These are phyloP conservation scores for Rosa rugosa DNA, from an alignment of 306 rosid genomes.

Conservation along the genomic window DNA sequence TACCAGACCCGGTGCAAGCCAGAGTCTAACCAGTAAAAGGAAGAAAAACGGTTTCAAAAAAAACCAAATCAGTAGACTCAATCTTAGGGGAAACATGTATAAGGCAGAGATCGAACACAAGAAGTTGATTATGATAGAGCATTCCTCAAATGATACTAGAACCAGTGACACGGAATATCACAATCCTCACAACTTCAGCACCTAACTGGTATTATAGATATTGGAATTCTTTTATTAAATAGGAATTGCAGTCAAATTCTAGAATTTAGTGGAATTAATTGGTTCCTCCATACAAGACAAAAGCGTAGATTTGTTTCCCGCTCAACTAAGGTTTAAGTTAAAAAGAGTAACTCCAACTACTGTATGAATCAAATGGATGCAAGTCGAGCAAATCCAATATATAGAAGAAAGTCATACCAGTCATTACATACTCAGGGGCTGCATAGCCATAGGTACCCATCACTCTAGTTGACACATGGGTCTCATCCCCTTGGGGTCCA, in stretches of 20 bases:
- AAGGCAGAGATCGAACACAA: conserved; percentile 2
- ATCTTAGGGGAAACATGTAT: neutral
- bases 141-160: neutral
- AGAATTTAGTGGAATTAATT: conserved; percentile 1
- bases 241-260: neutral
- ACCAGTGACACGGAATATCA: neutral
- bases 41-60: conserved; percentile 1
- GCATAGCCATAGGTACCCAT: conserved; percentile 99
- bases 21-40: neutral
- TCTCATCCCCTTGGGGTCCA: conserved; percentile 98
- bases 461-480: conserved; percentile 96
- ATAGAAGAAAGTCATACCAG: conserved; percentile 56
- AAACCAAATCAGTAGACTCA: neutral
- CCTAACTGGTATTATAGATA: neutral
- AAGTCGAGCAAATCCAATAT: conserved; percentile 14
- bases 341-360: neutral
- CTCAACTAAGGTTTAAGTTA: neutral
- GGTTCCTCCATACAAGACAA: conserved; percentile 5
- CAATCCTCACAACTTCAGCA: neutral
- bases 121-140: neutral
- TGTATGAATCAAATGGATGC: neutral
- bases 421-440: conserved; percentile 97
- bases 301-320: neutral
- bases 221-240: neutral
- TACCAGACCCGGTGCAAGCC: neutral